Conservation (phyloP, 2,329 filamentous ascomycete genomes). For the Trichoderma sp. region DNA sequence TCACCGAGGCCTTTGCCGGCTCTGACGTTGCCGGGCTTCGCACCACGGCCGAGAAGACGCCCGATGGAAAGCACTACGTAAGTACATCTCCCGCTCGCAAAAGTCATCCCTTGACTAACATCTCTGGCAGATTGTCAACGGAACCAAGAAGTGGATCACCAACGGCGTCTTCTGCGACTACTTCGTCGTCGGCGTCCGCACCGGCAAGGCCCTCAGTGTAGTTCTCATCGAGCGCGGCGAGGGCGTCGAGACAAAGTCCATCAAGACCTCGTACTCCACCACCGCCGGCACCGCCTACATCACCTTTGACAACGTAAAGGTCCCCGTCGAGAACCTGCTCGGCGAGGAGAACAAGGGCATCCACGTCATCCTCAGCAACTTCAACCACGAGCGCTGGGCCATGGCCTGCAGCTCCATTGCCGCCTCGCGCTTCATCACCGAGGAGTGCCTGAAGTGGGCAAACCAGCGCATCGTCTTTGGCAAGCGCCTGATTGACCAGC, state of each 20-base stretch:
- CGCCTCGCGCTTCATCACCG: slow-evolving; percentile 67
- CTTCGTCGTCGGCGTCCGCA: slow-evolving; percentile 79
- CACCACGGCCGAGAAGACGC: slow-evolving; percentile 75
- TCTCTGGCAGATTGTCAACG: slow-evolving; percentile 57
- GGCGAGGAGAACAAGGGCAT: slow-evolving; percentile 86
- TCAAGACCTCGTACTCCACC: slow-evolving; percentile 81
- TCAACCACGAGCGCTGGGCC: slow-evolving; percentile 83
- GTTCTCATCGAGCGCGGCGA: slow-evolving; percentile 73
- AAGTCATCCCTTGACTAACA: slow-evolving; percentile 11
- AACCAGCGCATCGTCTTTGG: slow-evolving; percentile 84
- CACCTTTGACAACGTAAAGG: slow-evolving; percentile 84
- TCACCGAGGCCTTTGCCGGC: slow-evolving; percentile 86
- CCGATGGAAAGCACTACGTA: slow-evolving; percentile 72
- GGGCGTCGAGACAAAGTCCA: slow-evolving; percentile 72
- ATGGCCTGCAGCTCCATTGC: slow-evolving; percentile 67
- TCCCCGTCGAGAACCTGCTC: slow-evolving; percentile 74
- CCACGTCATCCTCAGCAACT: slow-evolving; percentile 80
- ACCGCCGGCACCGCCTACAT: slow-evolving; percentile 77
- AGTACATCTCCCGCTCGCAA: slow-evolving; percentile 34
- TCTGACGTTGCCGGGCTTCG: slow-evolving; percentile 75
- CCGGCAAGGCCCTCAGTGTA: slow-evolving; percentile 76
- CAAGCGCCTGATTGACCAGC: slow-evolving; percentile 80
- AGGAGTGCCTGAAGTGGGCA: slow-evolving; percentile 85
- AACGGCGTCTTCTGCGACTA: slow-evolving; percentile 81
- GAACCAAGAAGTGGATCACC: slow-evolving; percentile 84